Conservation (phyloP, 768 basidiomycete genomes). For the Mrakia frigida region DNA sequence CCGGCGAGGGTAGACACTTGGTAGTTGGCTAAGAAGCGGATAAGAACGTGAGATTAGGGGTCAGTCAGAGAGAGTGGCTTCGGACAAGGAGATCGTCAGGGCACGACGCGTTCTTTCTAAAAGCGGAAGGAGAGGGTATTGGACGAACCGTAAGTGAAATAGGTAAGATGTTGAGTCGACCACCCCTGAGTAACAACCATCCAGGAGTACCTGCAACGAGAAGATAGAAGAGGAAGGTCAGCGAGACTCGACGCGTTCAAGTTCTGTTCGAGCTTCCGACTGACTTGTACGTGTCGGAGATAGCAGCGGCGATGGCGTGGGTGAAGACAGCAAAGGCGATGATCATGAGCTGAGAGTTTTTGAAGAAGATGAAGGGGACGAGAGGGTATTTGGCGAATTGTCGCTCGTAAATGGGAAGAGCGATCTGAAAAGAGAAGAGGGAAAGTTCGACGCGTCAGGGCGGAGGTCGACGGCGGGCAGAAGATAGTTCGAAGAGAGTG, state of each 20-base stretch:
- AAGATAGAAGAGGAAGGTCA: neutral
- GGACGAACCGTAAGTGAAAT: too few species aligned
- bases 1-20: neutral
- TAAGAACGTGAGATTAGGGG: too few species aligned
- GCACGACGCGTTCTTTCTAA: too few species aligned
- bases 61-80: too few species aligned
- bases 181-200: neutral
- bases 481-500: too few species aligned
- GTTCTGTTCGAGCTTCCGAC: neutral
- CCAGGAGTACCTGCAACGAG: neutral
- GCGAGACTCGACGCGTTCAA: neutral
- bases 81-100: too few species aligned
- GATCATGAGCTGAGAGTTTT: neutral
- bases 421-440: neutral
- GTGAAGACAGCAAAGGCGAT: neutral
- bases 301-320: neutral
- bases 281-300: neutral
- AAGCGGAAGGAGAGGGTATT: too few species aligned
- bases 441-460: neutral
- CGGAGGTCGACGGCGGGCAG: too few species aligned
- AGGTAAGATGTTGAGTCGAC: neutral
- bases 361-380: neutral
- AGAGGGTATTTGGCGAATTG: neutral
- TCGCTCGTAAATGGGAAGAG: neutral
- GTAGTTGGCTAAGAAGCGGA: too few species aligned